These are phyloP conservation scores for Phoma sp. DNA, from an alignment of 2,329 filamentous ascomycete genomes.

Conservation along the genomic window DNA sequence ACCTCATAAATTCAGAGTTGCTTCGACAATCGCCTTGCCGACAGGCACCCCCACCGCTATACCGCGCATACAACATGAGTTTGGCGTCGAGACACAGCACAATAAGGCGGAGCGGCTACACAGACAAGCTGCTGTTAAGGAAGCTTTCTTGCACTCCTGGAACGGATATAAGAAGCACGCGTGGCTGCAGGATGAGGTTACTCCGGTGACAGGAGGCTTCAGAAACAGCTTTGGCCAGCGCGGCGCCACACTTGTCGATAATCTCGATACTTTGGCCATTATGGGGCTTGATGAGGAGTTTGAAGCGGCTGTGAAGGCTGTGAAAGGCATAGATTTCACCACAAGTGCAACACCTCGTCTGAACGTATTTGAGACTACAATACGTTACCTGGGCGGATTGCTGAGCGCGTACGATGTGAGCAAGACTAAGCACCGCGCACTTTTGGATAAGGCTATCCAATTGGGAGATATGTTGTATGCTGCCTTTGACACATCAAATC, in stretches of 20 bases:
- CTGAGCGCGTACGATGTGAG: constrained; percentile 48
- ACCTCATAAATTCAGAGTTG: constrained; percentile 38
- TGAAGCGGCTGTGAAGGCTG: constrained; percentile 57
- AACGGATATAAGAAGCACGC: constrained; percentile 59
- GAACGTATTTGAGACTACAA: constrained; percentile 51
- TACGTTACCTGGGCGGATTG: constrained; percentile 48
- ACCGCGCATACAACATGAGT: constrained; percentile 47
- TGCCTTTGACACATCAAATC: constrained; percentile 53
- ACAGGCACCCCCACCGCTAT: constrained; percentile 37
- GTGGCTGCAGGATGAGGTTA: constrained; percentile 61
- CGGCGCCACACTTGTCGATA: constrained; percentile 66
- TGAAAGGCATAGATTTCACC: constrained; percentile 62
- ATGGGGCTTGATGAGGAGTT: constrained; percentile 66
- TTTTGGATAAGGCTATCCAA: constrained; percentile 50
- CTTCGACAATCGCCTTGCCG: constrained; percentile 41
- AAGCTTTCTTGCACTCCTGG: constrained; percentile 50
- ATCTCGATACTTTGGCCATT: constrained; percentile 67
- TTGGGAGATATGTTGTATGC: constrained; percentile 53
- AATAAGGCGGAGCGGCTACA: constrained; percentile 39
- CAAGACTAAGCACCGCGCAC: constrained; percentile 40
- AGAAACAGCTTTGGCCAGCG: constrained; percentile 61
- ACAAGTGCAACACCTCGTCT: constrained; percentile 43
- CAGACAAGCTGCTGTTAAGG: constrained; percentile 44
- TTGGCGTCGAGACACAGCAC: constrained; percentile 42
- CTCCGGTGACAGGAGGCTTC: constrained; percentile 55